A percentile compares a stretch with the other conserved stretches of the same genome.
These are phyloP conservation scores for Styphnolobium japonicum DNA, from an alignment of 306 rosid species.

Conservation along the genomic window DNA sequence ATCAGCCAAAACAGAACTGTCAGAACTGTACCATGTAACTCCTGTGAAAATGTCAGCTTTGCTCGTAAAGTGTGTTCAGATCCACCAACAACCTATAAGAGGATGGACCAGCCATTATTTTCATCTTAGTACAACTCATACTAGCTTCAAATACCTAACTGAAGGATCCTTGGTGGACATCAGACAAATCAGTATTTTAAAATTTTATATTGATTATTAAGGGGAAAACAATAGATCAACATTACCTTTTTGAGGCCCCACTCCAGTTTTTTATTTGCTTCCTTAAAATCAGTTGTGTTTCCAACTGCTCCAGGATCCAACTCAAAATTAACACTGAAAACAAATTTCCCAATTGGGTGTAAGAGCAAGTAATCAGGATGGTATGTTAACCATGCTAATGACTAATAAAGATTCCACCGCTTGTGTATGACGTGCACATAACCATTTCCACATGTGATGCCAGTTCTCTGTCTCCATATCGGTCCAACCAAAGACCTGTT, in stretches of 20 bases:
- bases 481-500: no score
- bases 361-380: conserved; percentile 3
- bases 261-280: conserved; percentile 77
- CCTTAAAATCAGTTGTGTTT: conserved; percentile 81
- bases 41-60: conserved; percentile 82
- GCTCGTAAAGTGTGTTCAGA: conserved; percentile 88
- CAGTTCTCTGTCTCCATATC: neutral
- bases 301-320: conserved; percentile 88
- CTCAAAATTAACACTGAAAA: conserved; percentile 74
- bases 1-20: neutral
- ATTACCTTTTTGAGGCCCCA: conserved; percentile 89
- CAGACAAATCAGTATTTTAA: conserved; percentile 1
- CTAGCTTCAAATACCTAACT: conserved; percentile 13
- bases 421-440: neutral
- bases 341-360: conserved; percentile 2
- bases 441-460: neutral
- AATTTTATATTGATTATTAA: neutral
- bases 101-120: conserved; percentile 22
- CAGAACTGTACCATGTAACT: conserved; percentile 59
- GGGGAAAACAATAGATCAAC: neutral
- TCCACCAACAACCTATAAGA: conserved; percentile 84
- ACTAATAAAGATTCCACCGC: neutral
- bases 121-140: neutral
- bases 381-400: neutral
- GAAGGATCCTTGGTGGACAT: neutral